A percentile compares a stretch with the other conserved stretches of the same genome.
phyloP scores from a whole-genome alignment of 768 basidiomycete species.

The Naematelia aurantialba region DNA sequence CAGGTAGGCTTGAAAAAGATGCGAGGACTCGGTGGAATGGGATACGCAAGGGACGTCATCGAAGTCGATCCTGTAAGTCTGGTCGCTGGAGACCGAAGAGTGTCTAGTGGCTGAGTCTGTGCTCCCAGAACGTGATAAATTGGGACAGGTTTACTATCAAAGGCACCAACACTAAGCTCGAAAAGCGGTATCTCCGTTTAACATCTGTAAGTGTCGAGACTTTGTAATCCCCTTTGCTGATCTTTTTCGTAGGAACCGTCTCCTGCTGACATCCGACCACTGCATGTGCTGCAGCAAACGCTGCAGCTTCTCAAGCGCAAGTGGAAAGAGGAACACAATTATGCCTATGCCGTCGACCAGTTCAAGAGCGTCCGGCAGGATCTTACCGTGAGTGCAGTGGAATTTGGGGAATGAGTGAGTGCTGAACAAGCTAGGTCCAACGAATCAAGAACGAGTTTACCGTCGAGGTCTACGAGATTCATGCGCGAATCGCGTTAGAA shows the following conservation, averaged over 20 bases:
- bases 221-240: neutral
- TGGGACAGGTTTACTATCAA: conserved; percentile 97
- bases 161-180: conserved; percentile 79
- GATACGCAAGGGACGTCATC: conserved; percentile 42
- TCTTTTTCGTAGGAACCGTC: conserved; percentile 71
- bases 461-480: conserved; percentile 94
- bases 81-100: conserved; percentile 10
- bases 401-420: neutral
- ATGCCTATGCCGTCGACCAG: conserved; percentile 88
- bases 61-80: conserved; percentile 49
- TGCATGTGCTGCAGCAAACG: conserved; percentile 75
- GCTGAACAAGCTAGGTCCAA: conserved; percentile 66
- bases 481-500: conserved; percentile 94
- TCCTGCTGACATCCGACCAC: conserved; percentile 88
- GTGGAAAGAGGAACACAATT: conserved; percentile 70
- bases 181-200: conserved; percentile 92
- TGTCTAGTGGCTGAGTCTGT: neutral
- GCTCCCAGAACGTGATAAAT: conserved; percentile 92
- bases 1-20: conserved; percentile 39
- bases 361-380: conserved; percentile 97
- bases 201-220: conserved; percentile 64
- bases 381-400: conserved; percentile 64
- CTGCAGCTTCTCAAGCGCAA: conserved; percentile 78
- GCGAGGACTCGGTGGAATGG: conserved; percentile 36
- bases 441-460: conserved; percentile 98